Evolutionary conservation across 192 early-diverging fungal species (phyloP).

Genomic region (Rhizoclosmatium sp.): DNA sequence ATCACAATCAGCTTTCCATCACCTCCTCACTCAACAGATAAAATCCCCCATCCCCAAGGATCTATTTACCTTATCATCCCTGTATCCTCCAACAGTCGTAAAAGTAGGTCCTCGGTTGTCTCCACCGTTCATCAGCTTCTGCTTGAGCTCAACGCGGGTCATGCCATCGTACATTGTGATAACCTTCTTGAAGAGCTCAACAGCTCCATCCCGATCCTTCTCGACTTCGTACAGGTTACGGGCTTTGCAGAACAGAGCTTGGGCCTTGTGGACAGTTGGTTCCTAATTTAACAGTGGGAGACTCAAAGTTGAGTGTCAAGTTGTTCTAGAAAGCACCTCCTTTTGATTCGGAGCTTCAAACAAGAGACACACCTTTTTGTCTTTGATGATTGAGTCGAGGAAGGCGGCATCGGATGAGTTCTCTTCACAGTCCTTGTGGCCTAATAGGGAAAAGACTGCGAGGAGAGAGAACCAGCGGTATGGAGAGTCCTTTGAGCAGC

Average conservation of each 20-base stretch:
- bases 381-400: background rate
- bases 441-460: slow-evolving; percentile 1
- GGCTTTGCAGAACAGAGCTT: background rate
- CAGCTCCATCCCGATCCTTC: background rate
- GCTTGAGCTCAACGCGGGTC: background rate
- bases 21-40: background rate
- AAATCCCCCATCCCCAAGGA: background rate
- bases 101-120: background rate
- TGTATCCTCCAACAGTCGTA: slow-evolving; percentile 1
- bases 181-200: background rate
- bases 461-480: slow-evolving; percentile 5
- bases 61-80: background rate
- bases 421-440: background rate
- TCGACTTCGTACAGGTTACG: background rate
- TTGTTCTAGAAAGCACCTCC: no score
- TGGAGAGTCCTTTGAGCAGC: background rate
- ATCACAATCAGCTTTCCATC: background rate
- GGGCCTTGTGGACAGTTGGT: background rate
- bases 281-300: background rate
- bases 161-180: background rate
- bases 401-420: background rate
- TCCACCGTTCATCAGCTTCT: slow-evolving; percentile 3
- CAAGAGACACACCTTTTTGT: background rate
- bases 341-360: no score
- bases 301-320: no score